Percentiles rank a stretch among this genome's conserved stretches.
Conservation (phyloP, 441 rosid genomes). For the Adansonia gregorii region DNA sequence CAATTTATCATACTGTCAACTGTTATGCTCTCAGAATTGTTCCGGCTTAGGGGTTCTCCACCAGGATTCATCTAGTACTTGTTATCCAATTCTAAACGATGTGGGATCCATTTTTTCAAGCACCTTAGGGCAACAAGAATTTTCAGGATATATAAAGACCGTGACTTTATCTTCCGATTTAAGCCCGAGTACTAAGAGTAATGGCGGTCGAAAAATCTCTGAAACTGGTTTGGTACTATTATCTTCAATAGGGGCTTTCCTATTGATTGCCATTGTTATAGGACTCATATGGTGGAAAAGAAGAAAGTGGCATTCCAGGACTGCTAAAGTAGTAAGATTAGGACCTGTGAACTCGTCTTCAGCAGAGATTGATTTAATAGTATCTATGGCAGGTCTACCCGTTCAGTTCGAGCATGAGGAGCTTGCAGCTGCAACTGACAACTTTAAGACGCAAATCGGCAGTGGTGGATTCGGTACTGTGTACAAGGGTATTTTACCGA, state of each 20-base stretch:
- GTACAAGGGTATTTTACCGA: constrained; percentile 62
- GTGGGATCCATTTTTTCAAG: constrained; percentile 64
- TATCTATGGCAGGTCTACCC: constrained; percentile 80
- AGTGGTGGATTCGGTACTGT: constrained; percentile 85
- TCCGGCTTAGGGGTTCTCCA: constrained; percentile 72
- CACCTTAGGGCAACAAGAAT: constrained; percentile 27
- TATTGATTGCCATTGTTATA: constrained; percentile 31
- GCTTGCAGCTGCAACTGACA: constrained; percentile 74
- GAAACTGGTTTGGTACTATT: constrained; percentile 60
- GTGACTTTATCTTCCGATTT: background rate
- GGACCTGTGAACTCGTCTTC: constrained; percentile 47
- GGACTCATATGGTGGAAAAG: constrained; percentile 66
- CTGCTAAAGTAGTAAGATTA: constrained; percentile 33
- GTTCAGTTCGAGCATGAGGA: constrained; percentile 68
- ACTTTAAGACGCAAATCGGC: constrained; percentile 67
- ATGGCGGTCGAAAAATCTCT: constrained; percentile 45
- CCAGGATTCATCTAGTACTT: constrained; percentile 62
- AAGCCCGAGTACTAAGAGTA: background rate
- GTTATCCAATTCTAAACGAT: constrained; percentile 52
- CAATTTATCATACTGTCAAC: constrained; percentile 55
- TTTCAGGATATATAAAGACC: constrained; percentile 52
- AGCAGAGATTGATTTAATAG: constrained; percentile 60
- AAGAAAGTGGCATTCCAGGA: constrained; percentile 38
- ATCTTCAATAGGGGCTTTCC: constrained; percentile 49
- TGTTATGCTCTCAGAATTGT: constrained; percentile 61